Base-by-base conservation (phyloP, 108 stramenopile genomes). In the Conticribra guillardii region DNA sequence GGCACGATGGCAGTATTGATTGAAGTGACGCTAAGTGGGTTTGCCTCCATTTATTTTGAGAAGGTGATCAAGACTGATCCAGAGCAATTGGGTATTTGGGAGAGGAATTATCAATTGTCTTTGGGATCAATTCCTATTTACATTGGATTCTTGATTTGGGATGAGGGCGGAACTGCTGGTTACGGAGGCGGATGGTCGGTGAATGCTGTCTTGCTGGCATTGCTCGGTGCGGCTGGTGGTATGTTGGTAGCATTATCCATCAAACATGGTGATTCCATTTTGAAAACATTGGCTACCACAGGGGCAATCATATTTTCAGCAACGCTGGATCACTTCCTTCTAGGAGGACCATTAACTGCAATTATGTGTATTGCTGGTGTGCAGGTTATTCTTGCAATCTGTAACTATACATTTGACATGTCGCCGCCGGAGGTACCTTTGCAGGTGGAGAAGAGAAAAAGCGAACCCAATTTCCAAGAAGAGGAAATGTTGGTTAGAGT, bases 21-120 rank as follows among this genome's bases (percentile, higher is more conserved):
- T 50, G 97, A 97, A 74, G 95, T 98, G 3, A 84, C 89, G 2
- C 54, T 98, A 47, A 88, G 87, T 64, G 97, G 97, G 46, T 98
- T 96, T 73, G 93, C 95, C 9, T 94, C 92, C 44, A 95, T 96
- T 47, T 98, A 96, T 77, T 96, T 98, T 72, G 96, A 97, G 82
- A 96, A 95, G 78, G 93, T 95, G 33, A 83, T 97, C 56, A 92
- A 89, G 67, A 85, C 69, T 19, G 91, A 92, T 54, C 76, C 88
- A 1, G 76, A 88, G 60, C 81, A 87, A 57, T 52, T 97, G 52
- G 79, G 79, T 27, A 92, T 97, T 50, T 97, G 93, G 93, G 94
- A 96, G 73, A 87, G 96, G 22, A 97, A 97, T 74, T 96, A 93
- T 71, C 96, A 97, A 74, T 57, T 92, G 53, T 86, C 91, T 21